These are phyloP conservation scores for Amauroascus niger DNA, from an alignment of 2,329 filamentous ascomycete genomes.

Conservation along the genomic window DNA sequence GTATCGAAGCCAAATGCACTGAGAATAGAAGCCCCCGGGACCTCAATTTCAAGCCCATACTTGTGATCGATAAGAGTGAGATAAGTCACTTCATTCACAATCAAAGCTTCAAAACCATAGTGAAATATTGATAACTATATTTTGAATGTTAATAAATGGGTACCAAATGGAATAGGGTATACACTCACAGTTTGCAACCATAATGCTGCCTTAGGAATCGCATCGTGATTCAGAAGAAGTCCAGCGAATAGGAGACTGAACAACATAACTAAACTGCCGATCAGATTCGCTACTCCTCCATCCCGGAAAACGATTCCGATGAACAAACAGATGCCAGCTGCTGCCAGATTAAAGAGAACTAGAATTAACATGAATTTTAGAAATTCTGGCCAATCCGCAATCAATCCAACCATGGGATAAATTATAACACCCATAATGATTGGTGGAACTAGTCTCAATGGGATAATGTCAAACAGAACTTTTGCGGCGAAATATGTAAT, in stretches of 20 bases:
- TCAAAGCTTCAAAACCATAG: constrained; percentile 90
- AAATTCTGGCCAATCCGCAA: constrained; percentile 73
- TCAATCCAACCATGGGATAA: constrained; percentile 93
- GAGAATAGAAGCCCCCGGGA: constrained; percentile 86
- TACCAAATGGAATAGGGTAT: neutral
- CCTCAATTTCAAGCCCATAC: constrained; percentile 91
- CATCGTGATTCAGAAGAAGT: constrained; percentile 86
- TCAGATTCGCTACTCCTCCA: constrained; percentile 78
- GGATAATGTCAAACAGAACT: constrained; percentile 95
- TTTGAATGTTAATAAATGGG: constrained; percentile 22
- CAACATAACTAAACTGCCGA: constrained; percentile 92
- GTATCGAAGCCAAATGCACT: constrained; percentile 94
- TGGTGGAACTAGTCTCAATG: constrained; percentile 84
- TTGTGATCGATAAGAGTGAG: constrained; percentile 86
- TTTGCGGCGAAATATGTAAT: constrained; percentile 92
- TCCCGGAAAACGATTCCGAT: constrained; percentile 95
- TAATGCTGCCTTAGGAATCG: constrained; percentile 70
- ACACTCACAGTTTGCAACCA: constrained; percentile 73
- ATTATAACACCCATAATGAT: constrained; percentile 92
- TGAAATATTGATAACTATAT: constrained; percentile 83
- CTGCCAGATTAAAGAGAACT: constrained; percentile 90
- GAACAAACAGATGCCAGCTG: constrained; percentile 85
- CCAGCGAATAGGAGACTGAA: constrained; percentile 94
- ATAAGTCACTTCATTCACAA: constrained; percentile 92
- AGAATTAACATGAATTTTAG: constrained; percentile 84